Evolutionary conservation across 208 protist genomes (phyloP).

Genomic region (Crithidia fasciculata): DNA sequence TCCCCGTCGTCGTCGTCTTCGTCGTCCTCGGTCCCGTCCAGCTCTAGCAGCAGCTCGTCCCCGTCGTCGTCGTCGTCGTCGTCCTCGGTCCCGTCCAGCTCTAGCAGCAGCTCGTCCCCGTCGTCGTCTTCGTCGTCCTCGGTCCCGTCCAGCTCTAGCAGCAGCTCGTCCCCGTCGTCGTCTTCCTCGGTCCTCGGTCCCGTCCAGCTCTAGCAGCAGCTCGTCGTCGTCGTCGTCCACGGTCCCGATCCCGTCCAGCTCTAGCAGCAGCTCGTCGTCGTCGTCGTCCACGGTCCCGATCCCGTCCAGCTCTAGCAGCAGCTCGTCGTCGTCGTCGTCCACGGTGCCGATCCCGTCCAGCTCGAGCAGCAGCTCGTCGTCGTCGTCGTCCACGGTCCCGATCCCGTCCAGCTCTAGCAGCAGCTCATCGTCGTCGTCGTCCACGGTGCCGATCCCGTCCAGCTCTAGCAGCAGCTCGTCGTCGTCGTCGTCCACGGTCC

Average conservation of each 20-base stretch:
- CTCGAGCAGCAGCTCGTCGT: no score
- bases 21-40: not conserved
- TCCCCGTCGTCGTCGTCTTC: not conserved
- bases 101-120: not conserved
- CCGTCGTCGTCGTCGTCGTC: conserved; percentile 2
- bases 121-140: not conserved
- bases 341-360: no score
- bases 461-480: conserved; percentile 5
- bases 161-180: not conserved
- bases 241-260: not conserved
- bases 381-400: no score
- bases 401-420: conserved; percentile 1
- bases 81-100: not conserved
- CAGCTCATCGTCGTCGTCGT: not conserved
- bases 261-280: not conserved
- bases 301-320: no score
- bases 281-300: not conserved
- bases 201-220: no score
- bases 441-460: not conserved
- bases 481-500: no score
- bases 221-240: no score
- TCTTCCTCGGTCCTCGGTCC: no score
- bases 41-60: conserved; percentile 3
- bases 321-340: no score
- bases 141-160: not conserved